These are phyloP conservation scores for Plectranthus barbatus DNA, from an alignment of 257 asterid genomes.

Conservation along the genomic window DNA sequence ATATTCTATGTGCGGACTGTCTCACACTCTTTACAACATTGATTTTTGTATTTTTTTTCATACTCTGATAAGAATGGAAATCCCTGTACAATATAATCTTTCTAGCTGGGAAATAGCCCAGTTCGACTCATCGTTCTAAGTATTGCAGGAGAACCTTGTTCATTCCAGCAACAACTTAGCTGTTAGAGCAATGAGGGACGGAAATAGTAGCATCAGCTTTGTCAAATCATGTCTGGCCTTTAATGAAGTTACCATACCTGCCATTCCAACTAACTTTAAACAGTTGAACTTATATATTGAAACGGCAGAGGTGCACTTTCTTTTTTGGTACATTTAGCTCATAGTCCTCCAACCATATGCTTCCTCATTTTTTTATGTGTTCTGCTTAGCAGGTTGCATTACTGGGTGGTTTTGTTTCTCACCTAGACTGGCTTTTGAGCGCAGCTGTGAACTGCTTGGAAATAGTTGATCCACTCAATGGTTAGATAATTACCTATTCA, in stretches of 20 bases:
- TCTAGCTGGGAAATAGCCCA: too few relatives aligned
- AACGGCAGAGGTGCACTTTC: slow-evolving; percentile 72
- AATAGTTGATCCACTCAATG: slow-evolving; percentile 40
- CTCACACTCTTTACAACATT: neutral
- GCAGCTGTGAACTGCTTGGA: slow-evolving; percentile 58
- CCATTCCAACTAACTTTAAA: slow-evolving; percentile 40
- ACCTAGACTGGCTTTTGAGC: slow-evolving; percentile 48
- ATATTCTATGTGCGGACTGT: neutral
- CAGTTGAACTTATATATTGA: slow-evolving; percentile 74
- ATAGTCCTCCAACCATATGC: neutral
- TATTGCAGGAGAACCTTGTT: slow-evolving; percentile 63
- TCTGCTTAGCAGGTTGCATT: slow-evolving; percentile 49
- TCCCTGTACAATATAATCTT: neutral
- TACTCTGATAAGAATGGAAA: neutral
- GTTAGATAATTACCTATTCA: slow-evolving; percentile 39
- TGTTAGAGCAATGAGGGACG: slow-evolving; percentile 52
- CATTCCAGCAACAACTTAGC: slow-evolving; percentile 75
- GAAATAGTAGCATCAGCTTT: slow-evolving; percentile 33
- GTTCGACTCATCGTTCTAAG: too few relatives aligned
- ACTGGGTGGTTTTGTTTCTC: slow-evolving; percentile 71
- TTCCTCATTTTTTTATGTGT: slow-evolving; percentile 11
- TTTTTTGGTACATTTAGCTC: slow-evolving; percentile 7
- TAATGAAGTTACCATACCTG: slow-evolving; percentile 81
- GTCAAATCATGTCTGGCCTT: slow-evolving; percentile 73
- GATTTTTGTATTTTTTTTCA: too few relatives aligned